Evolutionary conservation across 2,329 filamentous ascomycete genomes (phyloP).

Genomic region (Stenocarpella maydis): DNA sequence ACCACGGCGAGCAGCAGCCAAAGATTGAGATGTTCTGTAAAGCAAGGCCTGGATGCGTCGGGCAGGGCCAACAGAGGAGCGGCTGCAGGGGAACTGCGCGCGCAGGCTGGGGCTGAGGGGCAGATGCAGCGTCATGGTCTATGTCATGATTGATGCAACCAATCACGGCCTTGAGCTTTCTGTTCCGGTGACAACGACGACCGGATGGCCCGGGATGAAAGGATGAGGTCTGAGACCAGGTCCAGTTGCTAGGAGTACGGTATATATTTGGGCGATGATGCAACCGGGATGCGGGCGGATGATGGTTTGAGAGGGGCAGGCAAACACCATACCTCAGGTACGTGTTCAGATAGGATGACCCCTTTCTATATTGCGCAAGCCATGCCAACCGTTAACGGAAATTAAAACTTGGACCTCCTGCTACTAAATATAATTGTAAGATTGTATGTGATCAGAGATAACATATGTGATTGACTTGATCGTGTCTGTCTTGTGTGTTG

Average conservation of each 20-base stretch:
- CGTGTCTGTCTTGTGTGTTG: too few relatives aligned
- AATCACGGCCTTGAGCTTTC: background rate
- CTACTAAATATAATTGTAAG: too few relatives aligned
- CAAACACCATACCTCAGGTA: too few relatives aligned
- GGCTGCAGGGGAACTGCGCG: conserved; percentile 8
- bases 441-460: too few relatives aligned
- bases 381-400: too few relatives aligned
- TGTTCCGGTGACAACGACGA: background rate
- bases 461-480: too few relatives aligned
- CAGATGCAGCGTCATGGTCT: conserved; percentile 16
- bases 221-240: background rate
- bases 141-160: background rate
- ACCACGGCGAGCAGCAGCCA: background rate
- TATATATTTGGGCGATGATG: background rate
- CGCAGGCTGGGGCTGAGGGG: conserved; percentile 1
- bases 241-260: background rate
- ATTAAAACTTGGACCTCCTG: too few relatives aligned
- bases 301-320: background rate
- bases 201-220: too few relatives aligned
- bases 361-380: too few relatives aligned
- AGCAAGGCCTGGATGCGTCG: background rate
- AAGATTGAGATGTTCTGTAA: background rate
- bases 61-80: background rate
- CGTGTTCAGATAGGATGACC: too few relatives aligned
- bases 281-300: background rate